A percentile compares a stretch with the other conserved stretches of the same genome.
These are phyloP conservation scores for Phytophthora brassicae DNA, from an alignment of 352 stramenopile species.

Conservation along the genomic window DNA sequence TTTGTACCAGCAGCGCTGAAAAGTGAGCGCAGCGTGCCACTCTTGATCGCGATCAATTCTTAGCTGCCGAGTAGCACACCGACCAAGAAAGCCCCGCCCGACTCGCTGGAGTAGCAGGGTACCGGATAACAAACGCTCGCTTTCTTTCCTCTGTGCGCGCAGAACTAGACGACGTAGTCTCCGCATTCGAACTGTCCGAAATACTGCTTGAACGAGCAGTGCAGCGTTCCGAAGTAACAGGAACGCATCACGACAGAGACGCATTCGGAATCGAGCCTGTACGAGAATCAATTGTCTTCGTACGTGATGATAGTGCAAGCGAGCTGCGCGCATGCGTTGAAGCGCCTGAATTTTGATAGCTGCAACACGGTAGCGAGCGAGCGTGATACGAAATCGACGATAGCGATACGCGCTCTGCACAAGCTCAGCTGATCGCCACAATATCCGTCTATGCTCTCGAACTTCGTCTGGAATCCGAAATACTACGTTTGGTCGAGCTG, in stretches of 20 bases:
- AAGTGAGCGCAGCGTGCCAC: conserved; percentile 64
- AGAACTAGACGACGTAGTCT: conserved; percentile 61
- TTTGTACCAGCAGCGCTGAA: conserved; percentile 81
- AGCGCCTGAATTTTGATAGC: conserved; percentile 63
- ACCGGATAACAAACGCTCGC: conserved; percentile 45
- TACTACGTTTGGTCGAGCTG: conserved; percentile 29
- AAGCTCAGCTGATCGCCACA: conserved; percentile 58
- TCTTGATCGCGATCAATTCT: conserved; percentile 35
- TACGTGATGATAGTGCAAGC: conserved; percentile 30
- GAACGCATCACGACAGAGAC: conserved; percentile 45
- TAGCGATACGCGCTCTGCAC: conserved; percentile 62
- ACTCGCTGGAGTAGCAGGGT: conserved; percentile 56
- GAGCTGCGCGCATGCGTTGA: conserved; percentile 51
- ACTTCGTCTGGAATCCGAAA: conserved; percentile 57
- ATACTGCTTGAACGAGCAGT: conserved; percentile 62
- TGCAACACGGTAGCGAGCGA: conserved; percentile 53
- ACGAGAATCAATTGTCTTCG: conserved; percentile 49
- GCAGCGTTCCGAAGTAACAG: conserved; percentile 42
- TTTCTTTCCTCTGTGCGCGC: conserved; percentile 47
- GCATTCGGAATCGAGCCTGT: conserved; percentile 59
- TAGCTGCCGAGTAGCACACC: conserved; percentile 29
- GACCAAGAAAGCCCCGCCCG: conserved; percentile 55
- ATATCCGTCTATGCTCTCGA: conserved; percentile 49
- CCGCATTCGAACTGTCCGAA: conserved; percentile 47
- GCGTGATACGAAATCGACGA: conserved; percentile 53